Evolutionary conservation across 1,139 yeast genomes (phyloP).

Genomic region (Yueomyces sp.): DNA sequence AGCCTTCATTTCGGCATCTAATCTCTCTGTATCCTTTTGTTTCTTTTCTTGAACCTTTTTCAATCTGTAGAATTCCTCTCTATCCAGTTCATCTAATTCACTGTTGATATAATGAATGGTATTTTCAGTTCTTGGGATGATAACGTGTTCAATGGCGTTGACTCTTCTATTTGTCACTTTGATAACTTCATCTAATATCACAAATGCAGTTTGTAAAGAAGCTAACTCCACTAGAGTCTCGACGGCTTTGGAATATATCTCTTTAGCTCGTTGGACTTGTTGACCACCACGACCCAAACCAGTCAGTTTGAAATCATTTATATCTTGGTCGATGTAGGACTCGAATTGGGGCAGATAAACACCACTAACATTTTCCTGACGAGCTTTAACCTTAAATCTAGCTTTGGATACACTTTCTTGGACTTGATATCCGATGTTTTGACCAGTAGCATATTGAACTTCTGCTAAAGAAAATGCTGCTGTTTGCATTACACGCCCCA

Average conservation of each 20-base stretch:
- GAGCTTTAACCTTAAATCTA: conserved; percentile 79
- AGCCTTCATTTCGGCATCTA: conserved; percentile 24
- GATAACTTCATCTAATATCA: conserved; percentile 91
- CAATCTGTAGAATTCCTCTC: conserved; percentile 94
- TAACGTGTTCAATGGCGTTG: conserved; percentile 96
- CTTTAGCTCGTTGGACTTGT: conserved; percentile 90
- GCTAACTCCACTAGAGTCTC: conserved; percentile 94
- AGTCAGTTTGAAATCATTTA: conserved; percentile 89
- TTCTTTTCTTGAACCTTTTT: conserved; percentile 94
- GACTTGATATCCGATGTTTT: conserved; percentile 86
- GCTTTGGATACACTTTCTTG: conserved; percentile 89
- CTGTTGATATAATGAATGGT: conserved; percentile 89
- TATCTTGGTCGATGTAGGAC: conserved; percentile 65
- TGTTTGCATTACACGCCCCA: conserved; percentile 98
- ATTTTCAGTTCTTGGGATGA: conserved; percentile 93
- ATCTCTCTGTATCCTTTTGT: conserved; percentile 38
- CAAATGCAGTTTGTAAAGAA: conserved; percentile 88
- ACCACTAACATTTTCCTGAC: conserved; percentile 94
- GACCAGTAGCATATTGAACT: conserved; percentile 94
- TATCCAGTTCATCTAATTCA: conserved; percentile 91
- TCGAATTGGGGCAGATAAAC: conserved; percentile 90
- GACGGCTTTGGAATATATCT: conserved; percentile 86
- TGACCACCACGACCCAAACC: conserved; percentile 98
- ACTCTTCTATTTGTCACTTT: conserved; percentile 97
- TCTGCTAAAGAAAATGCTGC: conserved; percentile 97